Evolutionary conservation across 2,329 filamentous ascomycete genomes (phyloP).

Genomic region (Sarocladium kiliense): DNA sequence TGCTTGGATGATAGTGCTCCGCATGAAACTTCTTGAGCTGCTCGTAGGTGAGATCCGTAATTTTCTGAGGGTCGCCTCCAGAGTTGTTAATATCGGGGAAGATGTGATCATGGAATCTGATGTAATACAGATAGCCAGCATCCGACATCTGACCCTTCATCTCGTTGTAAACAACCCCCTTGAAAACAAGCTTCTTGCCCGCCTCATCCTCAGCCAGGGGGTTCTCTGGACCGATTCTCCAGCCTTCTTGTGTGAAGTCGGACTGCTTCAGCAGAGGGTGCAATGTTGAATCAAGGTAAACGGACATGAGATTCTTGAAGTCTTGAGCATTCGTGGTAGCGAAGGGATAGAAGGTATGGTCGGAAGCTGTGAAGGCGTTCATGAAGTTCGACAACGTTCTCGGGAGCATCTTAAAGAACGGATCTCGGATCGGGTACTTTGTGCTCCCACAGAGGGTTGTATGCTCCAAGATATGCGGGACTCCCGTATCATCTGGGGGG

Average conservation of each 20-base stretch:
- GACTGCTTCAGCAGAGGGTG: constrained; percentile 83
- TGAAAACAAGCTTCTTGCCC: constrained; percentile 77
- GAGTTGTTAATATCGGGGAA: constrained; percentile 95
- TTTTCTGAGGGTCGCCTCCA: constrained; percentile 91
- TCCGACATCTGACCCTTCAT: constrained; percentile 99
- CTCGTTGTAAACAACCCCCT: constrained; percentile 98
- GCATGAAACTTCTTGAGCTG: constrained; percentile 85
- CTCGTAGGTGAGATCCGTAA: constrained; percentile 89
- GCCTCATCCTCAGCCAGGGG: constrained; percentile 54
- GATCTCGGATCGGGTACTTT: constrained; percentile 95
- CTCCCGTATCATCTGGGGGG: constrained; percentile 89
- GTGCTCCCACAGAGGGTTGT: constrained; percentile 93
- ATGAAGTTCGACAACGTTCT: constrained; percentile 99
- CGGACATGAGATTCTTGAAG: constrained; percentile 91
- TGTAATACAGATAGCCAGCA: constrained; percentile 92
- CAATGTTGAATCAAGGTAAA: constrained; percentile 92
- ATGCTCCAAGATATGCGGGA: constrained; percentile 96
- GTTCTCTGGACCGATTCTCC: constrained; percentile 92
- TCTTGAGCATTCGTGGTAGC: constrained; percentile 94
- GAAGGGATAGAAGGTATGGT: constrained; percentile 97
- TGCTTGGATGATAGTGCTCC: constrained; percentile 94
- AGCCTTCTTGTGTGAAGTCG: constrained; percentile 95
- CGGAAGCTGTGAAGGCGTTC: constrained; percentile 96
- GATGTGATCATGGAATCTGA: constrained; percentile 89
- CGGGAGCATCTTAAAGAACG: constrained; percentile 99